Conservation (phyloP, 2,329 filamentous ascomycete genomes). For the Seiridium unicorne region DNA sequence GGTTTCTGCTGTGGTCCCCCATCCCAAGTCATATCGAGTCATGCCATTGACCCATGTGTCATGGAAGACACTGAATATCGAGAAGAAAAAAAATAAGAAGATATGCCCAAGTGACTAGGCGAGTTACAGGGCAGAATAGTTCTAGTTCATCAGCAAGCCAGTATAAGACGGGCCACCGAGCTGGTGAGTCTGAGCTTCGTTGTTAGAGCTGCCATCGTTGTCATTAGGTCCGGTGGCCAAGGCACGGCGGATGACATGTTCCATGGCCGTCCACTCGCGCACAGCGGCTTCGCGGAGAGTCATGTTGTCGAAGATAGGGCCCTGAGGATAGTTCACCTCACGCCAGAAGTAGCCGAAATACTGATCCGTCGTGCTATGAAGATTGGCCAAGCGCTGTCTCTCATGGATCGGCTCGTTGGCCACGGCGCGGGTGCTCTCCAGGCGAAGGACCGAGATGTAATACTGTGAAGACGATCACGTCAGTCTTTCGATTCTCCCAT, state of each 20-base stretch:
- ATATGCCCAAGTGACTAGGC: not conserved
- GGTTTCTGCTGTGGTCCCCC: not conserved
- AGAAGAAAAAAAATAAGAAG: not conserved
- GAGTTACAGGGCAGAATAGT: not conserved
- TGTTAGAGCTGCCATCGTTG: not conserved
- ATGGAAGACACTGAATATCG: not conserved
- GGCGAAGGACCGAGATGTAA: conserved; percentile 55
- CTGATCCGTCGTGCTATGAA: conserved; percentile 31
- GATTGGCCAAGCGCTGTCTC: conserved; percentile 35
- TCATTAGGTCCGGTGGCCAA: not conserved
- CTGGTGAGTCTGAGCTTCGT: not conserved
- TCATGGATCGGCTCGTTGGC: conserved; percentile 38
- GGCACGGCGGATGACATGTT: conserved; percentile 41
- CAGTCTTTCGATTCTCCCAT: not conserved
- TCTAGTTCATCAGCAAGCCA: not conserved
- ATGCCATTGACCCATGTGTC: not conserved
- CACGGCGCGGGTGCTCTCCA: conserved; percentile 45
- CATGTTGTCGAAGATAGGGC: conserved; percentile 43
- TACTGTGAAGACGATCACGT: conserved; percentile 38
- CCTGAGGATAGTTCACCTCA: conserved; percentile 41
- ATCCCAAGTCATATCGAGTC: not conserved
- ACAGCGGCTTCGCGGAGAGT: conserved; percentile 44
- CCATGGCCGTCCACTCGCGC: conserved; percentile 48
- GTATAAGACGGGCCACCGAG: not conserved
- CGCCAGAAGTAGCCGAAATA: conserved; percentile 55